These are phyloP conservation scores for Acacia confusa DNA, from an alignment of 306 rosid genomes.

Conservation along the genomic window DNA sequence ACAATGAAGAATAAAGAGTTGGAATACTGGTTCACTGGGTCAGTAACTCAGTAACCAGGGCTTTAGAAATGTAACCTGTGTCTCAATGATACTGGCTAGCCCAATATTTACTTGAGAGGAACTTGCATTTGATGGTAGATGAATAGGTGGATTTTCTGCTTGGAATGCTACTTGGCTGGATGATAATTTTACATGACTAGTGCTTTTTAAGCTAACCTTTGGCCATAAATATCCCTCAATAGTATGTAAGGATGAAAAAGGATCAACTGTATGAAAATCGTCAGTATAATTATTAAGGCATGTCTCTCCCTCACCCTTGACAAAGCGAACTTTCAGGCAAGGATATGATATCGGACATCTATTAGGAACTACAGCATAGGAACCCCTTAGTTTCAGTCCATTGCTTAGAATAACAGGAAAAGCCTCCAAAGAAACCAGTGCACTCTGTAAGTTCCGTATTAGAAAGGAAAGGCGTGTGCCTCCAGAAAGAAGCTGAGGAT, in stretches of 20 bases:
- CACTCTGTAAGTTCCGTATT: constrained; percentile 68
- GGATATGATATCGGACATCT: constrained; percentile 62
- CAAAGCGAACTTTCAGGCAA: constrained; percentile 71
- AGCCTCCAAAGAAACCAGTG: constrained; percentile 82
- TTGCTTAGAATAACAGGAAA: constrained; percentile 77
- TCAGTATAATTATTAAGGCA: constrained; percentile 54
- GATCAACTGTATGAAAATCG: constrained; percentile 71
- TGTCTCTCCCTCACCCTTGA: constrained; percentile 72
- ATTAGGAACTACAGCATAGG: constrained; percentile 71
- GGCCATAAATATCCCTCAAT: constrained; percentile 80
- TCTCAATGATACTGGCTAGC: constrained; percentile 47
- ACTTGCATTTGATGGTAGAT: constrained; percentile 48
- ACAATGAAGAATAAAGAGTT: not conserved
- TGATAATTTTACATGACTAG: constrained; percentile 33
- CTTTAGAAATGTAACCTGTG: constrained; percentile 48
- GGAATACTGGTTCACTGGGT: not conserved
- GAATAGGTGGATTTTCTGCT: constrained; percentile 52
- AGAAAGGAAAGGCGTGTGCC: constrained; percentile 56
- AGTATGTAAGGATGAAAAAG: constrained; percentile 71
- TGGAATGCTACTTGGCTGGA: constrained; percentile 43
- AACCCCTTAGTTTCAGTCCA: constrained; percentile 55
- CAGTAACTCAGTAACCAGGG: constrained; percentile 13
- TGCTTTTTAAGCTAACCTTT: constrained; percentile 50
- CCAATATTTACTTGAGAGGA: constrained; percentile 38
- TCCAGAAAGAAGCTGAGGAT: constrained; percentile 46